Evolutionary conservation across 768 basidiomycete genomes (phyloP).

Genomic region (Tremella mesenterica): DNA sequence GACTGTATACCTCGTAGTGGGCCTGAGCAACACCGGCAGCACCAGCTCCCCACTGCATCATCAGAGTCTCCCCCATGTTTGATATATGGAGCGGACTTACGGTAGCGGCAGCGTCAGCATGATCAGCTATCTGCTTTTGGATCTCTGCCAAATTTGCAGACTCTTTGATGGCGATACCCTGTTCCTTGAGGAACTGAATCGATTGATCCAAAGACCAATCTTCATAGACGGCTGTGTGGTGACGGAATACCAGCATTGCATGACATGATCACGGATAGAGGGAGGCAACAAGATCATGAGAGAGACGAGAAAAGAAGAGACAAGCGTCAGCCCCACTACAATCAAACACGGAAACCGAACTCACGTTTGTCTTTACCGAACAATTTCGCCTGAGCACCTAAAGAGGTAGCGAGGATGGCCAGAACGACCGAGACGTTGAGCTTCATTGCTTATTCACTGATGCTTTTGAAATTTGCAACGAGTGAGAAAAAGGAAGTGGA

Average conservation of each 20-base stretch:
- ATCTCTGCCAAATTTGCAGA: slow-evolving; percentile 46
- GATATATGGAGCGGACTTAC: slow-evolving; percentile 19
- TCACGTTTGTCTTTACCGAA: slow-evolving; percentile 46
- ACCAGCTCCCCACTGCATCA: slow-evolving; percentile 30
- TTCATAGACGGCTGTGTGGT: slow-evolving; percentile 35
- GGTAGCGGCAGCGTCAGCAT: slow-evolving; percentile 42
- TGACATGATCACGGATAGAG: background rate
- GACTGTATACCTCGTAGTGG: slow-evolving; percentile 49
- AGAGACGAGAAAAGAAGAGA: slow-evolving; percentile 40
- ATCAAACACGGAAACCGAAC: slow-evolving; percentile 7
- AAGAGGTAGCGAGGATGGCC: slow-evolving; percentile 47
- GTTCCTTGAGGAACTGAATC: slow-evolving; percentile 60
- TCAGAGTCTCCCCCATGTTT: slow-evolving; percentile 5
- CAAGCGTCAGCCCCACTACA: slow-evolving; percentile 28
- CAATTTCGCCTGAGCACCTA: slow-evolving; percentile 32
- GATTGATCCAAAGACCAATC: slow-evolving; percentile 62
- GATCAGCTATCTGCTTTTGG: slow-evolving; percentile 45
- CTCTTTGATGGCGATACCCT: slow-evolving; percentile 54
- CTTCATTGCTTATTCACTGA: slow-evolving; percentile 21
- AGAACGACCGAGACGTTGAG: slow-evolving; percentile 42
- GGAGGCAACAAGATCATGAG: background rate
- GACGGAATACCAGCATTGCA: background rate
- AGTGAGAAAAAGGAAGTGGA: background rate
- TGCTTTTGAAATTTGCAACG: background rate
- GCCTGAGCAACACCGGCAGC: slow-evolving; percentile 38